A percentile compares a stretch with the other conserved stretches of the same genome.
Evolutionary conservation across 2,329 filamentous ascomycete genomes (phyloP).

Genomic region (Canariomyces notabilis): DNA sequence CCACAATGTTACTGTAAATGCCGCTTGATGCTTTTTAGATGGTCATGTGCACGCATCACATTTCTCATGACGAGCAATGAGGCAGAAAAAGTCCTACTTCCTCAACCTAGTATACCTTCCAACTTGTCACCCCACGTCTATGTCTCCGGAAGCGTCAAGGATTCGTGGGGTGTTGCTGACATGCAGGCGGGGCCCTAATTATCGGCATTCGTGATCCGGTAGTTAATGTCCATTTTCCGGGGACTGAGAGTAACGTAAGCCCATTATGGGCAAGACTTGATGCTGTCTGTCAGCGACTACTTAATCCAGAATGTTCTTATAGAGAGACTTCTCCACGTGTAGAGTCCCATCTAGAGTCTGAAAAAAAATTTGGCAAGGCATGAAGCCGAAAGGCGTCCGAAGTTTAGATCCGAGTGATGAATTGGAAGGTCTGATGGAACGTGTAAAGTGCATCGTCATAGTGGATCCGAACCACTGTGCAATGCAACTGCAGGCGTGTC

Average conservation of each 20-base stretch:
- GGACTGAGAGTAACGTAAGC: no score
- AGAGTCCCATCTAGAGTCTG: background rate
- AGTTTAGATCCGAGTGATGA: no score
- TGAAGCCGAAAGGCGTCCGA: background rate
- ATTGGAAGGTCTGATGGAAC: slow-evolving; percentile 3
- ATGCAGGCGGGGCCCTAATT: no score
- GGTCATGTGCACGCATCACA: background rate
- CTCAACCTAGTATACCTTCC: background rate
- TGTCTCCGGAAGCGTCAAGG: background rate
- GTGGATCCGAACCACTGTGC: slow-evolving; percentile 9
- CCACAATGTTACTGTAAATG: no score
- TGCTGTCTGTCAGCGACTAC: no score
- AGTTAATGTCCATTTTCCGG: no score
- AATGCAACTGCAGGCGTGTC: slow-evolving; percentile 3
- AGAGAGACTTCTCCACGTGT: background rate
- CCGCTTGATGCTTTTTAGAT: background rate
- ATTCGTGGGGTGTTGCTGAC: background rate
- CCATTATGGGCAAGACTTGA: no score
- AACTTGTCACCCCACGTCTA: background rate
- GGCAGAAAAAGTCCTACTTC: no score
- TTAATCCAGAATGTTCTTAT: background rate
- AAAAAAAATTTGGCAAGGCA: no score
- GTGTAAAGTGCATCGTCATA: slow-evolving; percentile 12
- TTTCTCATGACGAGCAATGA: background rate
- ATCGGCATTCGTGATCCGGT: no score